Evolutionary conservation across 345 rosid species (phyloP).

Genomic region (Syzygium grande): DNA sequence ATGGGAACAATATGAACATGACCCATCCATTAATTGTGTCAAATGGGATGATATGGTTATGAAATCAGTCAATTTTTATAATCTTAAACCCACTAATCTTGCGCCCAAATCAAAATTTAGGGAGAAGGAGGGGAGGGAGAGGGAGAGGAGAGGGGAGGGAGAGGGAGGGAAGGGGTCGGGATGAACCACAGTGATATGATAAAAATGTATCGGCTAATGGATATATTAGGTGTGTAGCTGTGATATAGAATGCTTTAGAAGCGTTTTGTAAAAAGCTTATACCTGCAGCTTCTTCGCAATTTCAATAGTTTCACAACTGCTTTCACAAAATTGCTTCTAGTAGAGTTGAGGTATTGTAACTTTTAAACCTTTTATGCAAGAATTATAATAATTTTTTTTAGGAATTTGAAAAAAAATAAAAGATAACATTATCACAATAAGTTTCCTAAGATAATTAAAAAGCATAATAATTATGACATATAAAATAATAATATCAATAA

Average conservation of each 20-base stretch:
- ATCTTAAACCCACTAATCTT: neutral
- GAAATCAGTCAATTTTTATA: neutral
- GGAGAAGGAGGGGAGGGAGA: neutral
- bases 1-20: neutral
- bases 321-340: neutral
- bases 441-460: neutral
- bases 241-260: neutral
- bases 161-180: fast-evolving
- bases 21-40: neutral
- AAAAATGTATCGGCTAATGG: neutral
- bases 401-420: neutral
- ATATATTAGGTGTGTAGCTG: neutral
- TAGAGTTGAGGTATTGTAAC: neutral
- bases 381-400: neutral
- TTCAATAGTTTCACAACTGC: neutral
- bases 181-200: neutral
- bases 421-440: neutral
- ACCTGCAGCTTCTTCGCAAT: neutral
- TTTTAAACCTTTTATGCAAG: neutral
- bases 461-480: neutral
- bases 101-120: neutral
- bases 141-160: no score
- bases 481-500: neutral
- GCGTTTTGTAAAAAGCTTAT: neutral
- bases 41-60: neutral